A percentile compares a stretch with the other conserved stretches of the same genome.
These are phyloP conservation scores for Dalbergia cultrata DNA, from an alignment of 306 rosid genomes.

Conservation along the genomic window DNA sequence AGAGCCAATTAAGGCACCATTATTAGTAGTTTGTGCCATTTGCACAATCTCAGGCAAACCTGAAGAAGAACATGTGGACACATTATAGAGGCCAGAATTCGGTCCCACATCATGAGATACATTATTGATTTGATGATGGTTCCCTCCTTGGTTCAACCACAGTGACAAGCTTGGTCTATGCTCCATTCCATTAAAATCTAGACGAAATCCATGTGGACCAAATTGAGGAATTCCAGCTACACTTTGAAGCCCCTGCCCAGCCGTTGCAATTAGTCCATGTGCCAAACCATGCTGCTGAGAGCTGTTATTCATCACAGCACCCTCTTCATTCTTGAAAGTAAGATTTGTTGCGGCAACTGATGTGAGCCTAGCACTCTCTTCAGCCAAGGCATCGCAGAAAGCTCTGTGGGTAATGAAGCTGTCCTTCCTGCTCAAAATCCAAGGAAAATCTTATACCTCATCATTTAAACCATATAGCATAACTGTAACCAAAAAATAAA, in stretches of 20 bases:
- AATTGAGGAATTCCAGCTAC: conserved; percentile 56
- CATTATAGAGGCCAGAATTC: conserved; percentile 49
- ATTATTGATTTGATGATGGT: conserved; percentile 37
- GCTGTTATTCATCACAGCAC: conserved; percentile 21
- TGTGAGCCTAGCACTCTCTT: conserved; percentile 86
- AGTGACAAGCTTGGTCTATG: conserved; percentile 77
- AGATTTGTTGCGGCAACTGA: conserved; percentile 66
- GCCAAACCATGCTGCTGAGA: conserved; percentile 49
- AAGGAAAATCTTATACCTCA: conserved; percentile 31
- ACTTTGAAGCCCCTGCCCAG: conserved; percentile 29
- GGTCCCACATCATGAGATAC: conserved; percentile 47
- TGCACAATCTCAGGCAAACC: conserved; percentile 66
- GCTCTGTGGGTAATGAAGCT: conserved; percentile 98
- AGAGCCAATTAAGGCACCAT: conserved; percentile 55
- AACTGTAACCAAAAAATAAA: not conserved
- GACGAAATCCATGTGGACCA: conserved; percentile 46
- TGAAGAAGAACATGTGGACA: conserved; percentile 38
- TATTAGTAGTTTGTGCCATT: conserved; percentile 51
- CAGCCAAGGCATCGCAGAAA: conserved; percentile 96
- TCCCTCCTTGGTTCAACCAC: conserved; percentile 76
- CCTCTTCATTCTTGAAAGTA: conserved; percentile 68
- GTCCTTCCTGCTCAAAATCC: conserved; percentile 75
- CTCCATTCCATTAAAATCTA: conserved; percentile 51
- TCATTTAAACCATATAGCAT: conserved; percentile 14
- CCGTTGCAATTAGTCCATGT: conserved; percentile 39